These are phyloP conservation scores for Gyrodon lividus DNA, from an alignment of 768 basidiomycete genomes.

Conservation along the genomic window DNA sequence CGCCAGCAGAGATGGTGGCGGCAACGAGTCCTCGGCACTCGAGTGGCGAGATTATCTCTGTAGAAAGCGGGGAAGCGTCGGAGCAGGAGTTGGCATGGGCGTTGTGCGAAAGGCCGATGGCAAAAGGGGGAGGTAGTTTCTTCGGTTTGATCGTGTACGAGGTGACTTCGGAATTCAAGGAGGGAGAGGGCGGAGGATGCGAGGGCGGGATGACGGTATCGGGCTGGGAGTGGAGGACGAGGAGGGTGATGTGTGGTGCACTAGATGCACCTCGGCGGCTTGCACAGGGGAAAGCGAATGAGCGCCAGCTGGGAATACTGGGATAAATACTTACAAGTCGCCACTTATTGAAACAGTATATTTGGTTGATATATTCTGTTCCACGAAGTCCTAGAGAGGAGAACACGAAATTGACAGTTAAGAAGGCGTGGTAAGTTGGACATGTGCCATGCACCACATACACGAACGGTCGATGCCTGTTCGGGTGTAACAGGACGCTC, in stretches of 20 bases:
- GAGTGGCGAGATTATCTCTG: slow-evolving; percentile 43
- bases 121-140: slow-evolving; percentile 18
- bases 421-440: no score
- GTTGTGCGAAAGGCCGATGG: slow-evolving; percentile 10
- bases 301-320: background rate
- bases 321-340: slow-evolving; percentile 53
- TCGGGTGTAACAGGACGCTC: slow-evolving; percentile 35
- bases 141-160: background rate
- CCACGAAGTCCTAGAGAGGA: slow-evolving; percentile 46
- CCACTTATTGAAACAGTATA: slow-evolving; percentile 54
- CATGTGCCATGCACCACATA: slow-evolving; percentile 25
- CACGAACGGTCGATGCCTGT: slow-evolving; percentile 47
- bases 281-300: slow-evolving; percentile 2
- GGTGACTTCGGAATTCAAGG: no score
- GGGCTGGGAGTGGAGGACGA: slow-evolving; percentile 18
- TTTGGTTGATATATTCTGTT: slow-evolving; percentile 43
- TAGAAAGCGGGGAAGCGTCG: slow-evolving; percentile 30
- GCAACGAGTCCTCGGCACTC: slow-evolving; percentile 46
- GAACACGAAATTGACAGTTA: background rate
- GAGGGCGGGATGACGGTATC: slow-evolving; percentile 13
- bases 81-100: slow-evolving; percentile 3
- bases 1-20: slow-evolving; percentile 30
- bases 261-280: slow-evolving; percentile 47
- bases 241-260: slow-evolving; percentile 14
- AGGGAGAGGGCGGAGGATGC: slow-evolving; percentile 3